Evolutionary conservation across 2,329 filamentous ascomycete genomes (phyloP).

Genomic region (Cordyceps fumosorosea): DNA sequence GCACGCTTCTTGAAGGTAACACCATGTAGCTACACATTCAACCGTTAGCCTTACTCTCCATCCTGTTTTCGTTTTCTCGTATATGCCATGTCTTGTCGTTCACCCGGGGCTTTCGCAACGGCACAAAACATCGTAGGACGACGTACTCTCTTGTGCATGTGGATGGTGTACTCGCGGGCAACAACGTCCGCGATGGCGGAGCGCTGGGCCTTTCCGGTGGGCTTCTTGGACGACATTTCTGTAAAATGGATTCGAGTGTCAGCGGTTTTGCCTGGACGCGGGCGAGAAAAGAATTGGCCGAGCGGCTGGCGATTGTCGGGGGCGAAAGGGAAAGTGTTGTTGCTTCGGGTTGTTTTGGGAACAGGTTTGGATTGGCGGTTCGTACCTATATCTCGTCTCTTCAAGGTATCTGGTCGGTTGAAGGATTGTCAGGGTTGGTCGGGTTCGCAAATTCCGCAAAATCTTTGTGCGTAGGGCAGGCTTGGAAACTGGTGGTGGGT

Average conservation of each 20-base stretch:
- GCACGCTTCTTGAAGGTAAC: conserved; percentile 99
- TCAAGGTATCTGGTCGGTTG: conserved; percentile 30
- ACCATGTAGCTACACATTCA: conserved; percentile 71
- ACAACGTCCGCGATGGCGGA: conserved; percentile 99
- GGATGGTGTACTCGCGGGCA: conserved; percentile 99
- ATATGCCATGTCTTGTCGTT: neutral
- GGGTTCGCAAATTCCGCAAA: conserved; percentile 33
- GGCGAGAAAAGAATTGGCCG: neutral
- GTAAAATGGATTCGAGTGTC: conserved; percentile 9
- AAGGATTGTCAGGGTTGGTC: conserved; percentile 26
- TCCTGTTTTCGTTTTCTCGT: neutral
- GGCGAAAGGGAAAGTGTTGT: neutral
- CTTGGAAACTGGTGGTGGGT: conserved; percentile 25
- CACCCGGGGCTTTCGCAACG: neutral
- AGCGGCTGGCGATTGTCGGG: neutral
- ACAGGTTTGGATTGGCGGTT: conserved; percentile 18
- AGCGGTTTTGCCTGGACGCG: conserved; percentile 4
- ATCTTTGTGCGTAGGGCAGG: conserved; percentile 38
- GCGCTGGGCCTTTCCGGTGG: conserved; percentile 48
- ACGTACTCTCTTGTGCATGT: conserved; percentile 86
- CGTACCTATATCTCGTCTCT: conserved; percentile 38
- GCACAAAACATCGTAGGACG: neutral
- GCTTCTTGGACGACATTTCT: conserved; percentile 39
- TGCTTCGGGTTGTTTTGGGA: conserved; percentile 12
- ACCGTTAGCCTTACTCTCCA: conserved; percentile 12